Evolutionary conservation across 1,284 basidiomycete species (phyloP).

Genomic region (Heterobasidion annosum): DNA sequence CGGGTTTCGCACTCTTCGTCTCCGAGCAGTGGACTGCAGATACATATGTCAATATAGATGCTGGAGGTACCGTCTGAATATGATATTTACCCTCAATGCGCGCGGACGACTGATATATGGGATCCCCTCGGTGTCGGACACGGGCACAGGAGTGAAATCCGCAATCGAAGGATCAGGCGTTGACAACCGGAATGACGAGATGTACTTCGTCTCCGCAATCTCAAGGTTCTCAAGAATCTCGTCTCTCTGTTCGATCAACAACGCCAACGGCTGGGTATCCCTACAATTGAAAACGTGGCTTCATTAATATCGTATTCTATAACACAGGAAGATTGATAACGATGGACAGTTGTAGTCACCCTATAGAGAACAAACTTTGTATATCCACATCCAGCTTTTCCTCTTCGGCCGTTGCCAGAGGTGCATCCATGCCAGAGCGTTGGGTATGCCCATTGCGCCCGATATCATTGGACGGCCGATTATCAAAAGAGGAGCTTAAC

Average conservation of each 20-base stretch:
- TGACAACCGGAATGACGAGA: slow-evolving; percentile 62
- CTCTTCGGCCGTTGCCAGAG: slow-evolving; percentile 32
- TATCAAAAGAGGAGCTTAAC: slow-evolving; percentile 46
- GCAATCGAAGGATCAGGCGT: slow-evolving; percentile 51
- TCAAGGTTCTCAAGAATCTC: slow-evolving; percentile 69
- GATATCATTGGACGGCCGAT: slow-evolving; percentile 2
- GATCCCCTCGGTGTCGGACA: slow-evolving; percentile 16
- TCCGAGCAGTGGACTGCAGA: slow-evolving; percentile 18
- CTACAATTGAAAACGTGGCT: slow-evolving; percentile 23
- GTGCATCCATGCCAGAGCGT: slow-evolving; percentile 21
- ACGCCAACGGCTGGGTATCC: slow-evolving; percentile 54
- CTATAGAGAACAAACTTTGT: slow-evolving; percentile 64
- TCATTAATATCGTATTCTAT: not conserved
- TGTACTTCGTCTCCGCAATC: slow-evolving; percentile 70
- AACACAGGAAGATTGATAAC: not conserved
- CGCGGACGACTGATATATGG: slow-evolving; percentile 61
- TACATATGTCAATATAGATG: not conserved
- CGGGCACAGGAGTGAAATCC: slow-evolving; percentile 24
- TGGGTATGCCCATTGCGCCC: slow-evolving; percentile 14
- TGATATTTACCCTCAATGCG: slow-evolving; percentile 28
- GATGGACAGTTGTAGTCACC: slow-evolving; percentile 29
- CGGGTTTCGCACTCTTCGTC: slow-evolving; percentile 42
- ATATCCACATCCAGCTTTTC: slow-evolving; percentile 51
- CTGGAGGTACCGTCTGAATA: not conserved
- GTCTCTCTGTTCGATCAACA: slow-evolving; percentile 65